Base-by-base conservation (phyloP, 2,329 filamentous ascomycete species). In the Colletotrichum falcatum region DNA sequence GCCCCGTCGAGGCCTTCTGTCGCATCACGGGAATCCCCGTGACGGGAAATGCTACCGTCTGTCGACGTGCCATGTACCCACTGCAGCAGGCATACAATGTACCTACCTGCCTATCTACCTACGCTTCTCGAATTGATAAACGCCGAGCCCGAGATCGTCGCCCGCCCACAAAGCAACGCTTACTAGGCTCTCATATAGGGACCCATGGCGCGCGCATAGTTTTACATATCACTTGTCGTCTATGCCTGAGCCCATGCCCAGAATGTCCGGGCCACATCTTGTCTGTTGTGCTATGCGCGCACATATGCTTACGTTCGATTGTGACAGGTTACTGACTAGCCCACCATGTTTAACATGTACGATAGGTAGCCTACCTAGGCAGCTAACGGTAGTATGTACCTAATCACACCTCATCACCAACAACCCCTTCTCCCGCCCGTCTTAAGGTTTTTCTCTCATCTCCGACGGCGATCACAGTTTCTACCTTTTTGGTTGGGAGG, bases 341-440 rank as follows among this genome's bases (percentile, higher is more conserved):
- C 39, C 51, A 16, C 16, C 1, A n/a, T n/a, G n/a, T n/a, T n/a
- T n/a, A n/a, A n/a, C n/a, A n/a, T n/a, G n/a, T n/a, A n/a, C n/a
- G n/a, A n/a, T n/a, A n/a, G n/a, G n/a, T n/a, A n/a, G n/a, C n/a
- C n/a, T n/a, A n/a, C n/a, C n/a, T n/a, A n/a, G n/a, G n/a, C n/a
- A n/a, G n/a, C n/a, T n/a, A n/a, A n/a, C n/a, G n/a, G n/a, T 46
- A 48, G 33, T 49, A 33, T 56, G 23, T 51, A 67, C 59, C 39
- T 49, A 67, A 67, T 63, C 59, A 56, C 59, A 67, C 59, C 39
- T 49, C 63, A 67, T 63, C 59, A 56, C 59, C 60, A 63, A 62
- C 39, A 67, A 63, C 37, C 37, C n/a, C 26, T 23, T 23, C 5
- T 44, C 26, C 64, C 37, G 9, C 30, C 56, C 42, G 23, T 26